A percentile compares a stretch with the other conserved stretches of the same genome.
These are phyloP conservation scores for Fraxinus quadrangulata DNA, from an alignment of 257 asterid genomes.

Conservation along the genomic window DNA sequence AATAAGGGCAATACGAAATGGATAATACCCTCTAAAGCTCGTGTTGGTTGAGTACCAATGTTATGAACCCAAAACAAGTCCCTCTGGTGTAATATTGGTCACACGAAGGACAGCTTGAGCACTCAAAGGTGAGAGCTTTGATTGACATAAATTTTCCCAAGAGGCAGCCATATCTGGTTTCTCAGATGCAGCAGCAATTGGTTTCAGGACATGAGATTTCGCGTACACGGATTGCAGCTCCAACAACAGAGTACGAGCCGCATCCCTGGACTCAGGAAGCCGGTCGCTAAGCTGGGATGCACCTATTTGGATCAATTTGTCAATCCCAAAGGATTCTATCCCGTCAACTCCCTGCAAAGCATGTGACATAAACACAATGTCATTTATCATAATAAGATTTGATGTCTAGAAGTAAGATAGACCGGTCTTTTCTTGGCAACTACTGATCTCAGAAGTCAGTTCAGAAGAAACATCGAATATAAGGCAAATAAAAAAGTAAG, in stretches of 20 bases:
- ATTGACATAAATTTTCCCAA: slow-evolving; percentile 86
- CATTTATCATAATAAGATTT: not conserved
- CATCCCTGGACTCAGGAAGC: slow-evolving; percentile 94
- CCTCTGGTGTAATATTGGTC: slow-evolving; percentile 67
- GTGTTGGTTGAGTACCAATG: slow-evolving; percentile 24
- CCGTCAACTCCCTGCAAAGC: slow-evolving; percentile 74
- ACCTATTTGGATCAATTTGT: slow-evolving; percentile 77
- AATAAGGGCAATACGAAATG: slow-evolving; percentile 29
- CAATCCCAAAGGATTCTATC: slow-evolving; percentile 68
- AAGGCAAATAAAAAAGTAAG: not conserved
- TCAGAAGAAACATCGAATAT: not conserved
- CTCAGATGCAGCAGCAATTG: slow-evolving; percentile 37
- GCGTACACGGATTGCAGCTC: slow-evolving; percentile 66
- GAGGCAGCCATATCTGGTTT: slow-evolving; percentile 40
- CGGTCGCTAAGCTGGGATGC: slow-evolving; percentile 83
- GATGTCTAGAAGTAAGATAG: not conserved
- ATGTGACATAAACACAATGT: not conserved
- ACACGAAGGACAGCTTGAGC: slow-evolving; percentile 95
- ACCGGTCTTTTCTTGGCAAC: not conserved
- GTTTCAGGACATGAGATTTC: slow-evolving; percentile 41
- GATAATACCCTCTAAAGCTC: slow-evolving; percentile 32
- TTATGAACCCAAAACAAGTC: slow-evolving; percentile 58
- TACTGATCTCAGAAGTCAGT: not conserved
- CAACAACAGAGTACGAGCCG: slow-evolving; percentile 77
- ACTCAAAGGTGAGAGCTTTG: slow-evolving; percentile 80